Conservation (phyloP, 495 filamentous ascomycete species). For the Astrocystis sublimbata region DNA sequence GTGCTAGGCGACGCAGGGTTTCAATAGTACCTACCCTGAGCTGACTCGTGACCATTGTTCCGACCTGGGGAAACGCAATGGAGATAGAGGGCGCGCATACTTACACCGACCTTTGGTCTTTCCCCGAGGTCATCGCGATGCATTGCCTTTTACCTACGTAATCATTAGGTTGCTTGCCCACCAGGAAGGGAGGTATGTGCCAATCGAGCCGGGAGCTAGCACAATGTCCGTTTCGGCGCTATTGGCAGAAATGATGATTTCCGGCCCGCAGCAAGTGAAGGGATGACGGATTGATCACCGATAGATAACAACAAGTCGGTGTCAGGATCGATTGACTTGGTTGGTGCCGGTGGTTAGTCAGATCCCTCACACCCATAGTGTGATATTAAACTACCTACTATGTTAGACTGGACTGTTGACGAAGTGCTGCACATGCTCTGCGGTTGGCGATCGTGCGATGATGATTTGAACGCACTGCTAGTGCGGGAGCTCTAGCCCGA, state of each 20-base stretch:
- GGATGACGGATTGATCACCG: not conserved
- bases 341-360: too few relatives aligned
- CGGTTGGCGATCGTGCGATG: conserved; percentile 1
- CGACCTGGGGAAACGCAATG: not conserved
- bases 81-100: too few relatives aligned
- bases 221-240: conserved; percentile 2
- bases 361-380: too few relatives aligned
- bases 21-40: not conserved
- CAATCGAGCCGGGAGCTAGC: not conserved
- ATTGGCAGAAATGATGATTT: not conserved
- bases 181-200: too few relatives aligned
- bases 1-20: not conserved
- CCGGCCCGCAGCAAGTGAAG: not conserved
- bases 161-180: too few relatives aligned
- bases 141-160: too few relatives aligned
- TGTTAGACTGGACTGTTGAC: too few relatives aligned
- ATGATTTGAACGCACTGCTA: not conserved
- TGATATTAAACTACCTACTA: too few relatives aligned
- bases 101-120: too few relatives aligned
- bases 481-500: not conserved
- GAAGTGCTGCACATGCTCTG: conserved; percentile 8
- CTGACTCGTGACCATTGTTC: not conserved
- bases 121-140: too few relatives aligned
- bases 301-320: not conserved
- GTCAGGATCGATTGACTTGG: not conserved